These are phyloP conservation scores for Gynostemma pentaphyllum DNA, from an alignment of 306 rosid genomes.

Conservation along the genomic window DNA sequence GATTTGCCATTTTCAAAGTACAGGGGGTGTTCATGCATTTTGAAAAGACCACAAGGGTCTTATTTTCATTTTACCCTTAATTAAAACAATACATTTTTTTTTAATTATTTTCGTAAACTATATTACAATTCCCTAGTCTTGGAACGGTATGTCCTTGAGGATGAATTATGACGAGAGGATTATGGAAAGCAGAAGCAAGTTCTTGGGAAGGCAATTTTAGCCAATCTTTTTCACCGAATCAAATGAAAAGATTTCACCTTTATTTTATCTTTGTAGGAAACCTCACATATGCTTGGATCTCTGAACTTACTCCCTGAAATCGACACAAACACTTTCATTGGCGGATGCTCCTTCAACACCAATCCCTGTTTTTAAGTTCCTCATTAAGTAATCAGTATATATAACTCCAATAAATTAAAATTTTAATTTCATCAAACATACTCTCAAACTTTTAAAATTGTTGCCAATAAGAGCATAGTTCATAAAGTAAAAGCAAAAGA, in stretches of 20 bases:
- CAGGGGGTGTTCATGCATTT: too few species aligned
- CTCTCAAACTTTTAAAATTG: too few species aligned
- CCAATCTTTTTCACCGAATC: constrained; percentile 79
- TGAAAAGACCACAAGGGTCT: too few species aligned
- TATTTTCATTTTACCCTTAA: too few species aligned
- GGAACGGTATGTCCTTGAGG: constrained; percentile 88
- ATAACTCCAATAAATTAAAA: too few species aligned
- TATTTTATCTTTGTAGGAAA: constrained; percentile 56
- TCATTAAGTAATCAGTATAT: too few species aligned
- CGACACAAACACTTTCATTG: constrained; percentile 48
- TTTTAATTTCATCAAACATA: too few species aligned
- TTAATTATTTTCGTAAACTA: too few species aligned
- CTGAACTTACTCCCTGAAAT: constrained; percentile 73
- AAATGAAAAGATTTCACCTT: constrained; percentile 67
- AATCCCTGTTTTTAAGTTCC: constrained; percentile 73
- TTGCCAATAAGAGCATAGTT: too few species aligned
- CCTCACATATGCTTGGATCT: constrained; percentile 62
- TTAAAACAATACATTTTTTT: too few species aligned
- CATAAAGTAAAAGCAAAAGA: too few species aligned
- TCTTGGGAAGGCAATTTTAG: constrained; percentile 61
- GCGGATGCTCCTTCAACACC: constrained; percentile 65
- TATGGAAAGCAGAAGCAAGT: constrained; percentile 52
- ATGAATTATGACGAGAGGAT: constrained; percentile 58
- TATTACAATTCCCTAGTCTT: constrained; percentile 59
- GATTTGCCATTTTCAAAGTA: too few species aligned